phyloP scores from a whole-genome alignment of 768 basidiomycete species.

The Tricholoma sp. region DNA sequence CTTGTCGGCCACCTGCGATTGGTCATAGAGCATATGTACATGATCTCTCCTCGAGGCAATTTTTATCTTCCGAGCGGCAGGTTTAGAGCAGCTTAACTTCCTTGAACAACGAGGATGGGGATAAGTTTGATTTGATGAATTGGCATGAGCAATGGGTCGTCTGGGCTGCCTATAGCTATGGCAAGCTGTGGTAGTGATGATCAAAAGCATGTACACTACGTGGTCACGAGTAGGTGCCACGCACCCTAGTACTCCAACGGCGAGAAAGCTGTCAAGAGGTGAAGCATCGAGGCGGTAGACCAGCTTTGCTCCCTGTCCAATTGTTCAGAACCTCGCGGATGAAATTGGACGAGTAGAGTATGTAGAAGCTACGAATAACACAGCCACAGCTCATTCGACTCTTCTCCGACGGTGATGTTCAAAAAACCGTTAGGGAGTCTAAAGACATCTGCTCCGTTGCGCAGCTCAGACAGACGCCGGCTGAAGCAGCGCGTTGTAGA shows the following conservation, averaged over 20 bases:
- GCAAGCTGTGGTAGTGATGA: too few species aligned
- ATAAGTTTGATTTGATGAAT: slow-evolving; percentile 10
- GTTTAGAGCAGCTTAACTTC: too few species aligned
- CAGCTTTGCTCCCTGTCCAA: slow-evolving; percentile 32
- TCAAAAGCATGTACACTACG: too few species aligned
- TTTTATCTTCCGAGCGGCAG: slow-evolving; percentile 22
- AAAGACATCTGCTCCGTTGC: slow-evolving; percentile 73
- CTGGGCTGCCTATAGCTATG: too few species aligned
- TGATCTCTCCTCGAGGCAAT: slow-evolving; percentile 24
- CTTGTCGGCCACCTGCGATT: slow-evolving; percentile 17
- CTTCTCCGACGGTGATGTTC: slow-evolving; percentile 47
- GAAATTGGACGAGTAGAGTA: background rate
- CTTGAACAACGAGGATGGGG: background rate
- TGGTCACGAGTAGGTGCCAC: too few species aligned
- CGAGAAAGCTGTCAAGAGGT: slow-evolving; percentile 32
- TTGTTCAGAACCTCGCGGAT: slow-evolving; percentile 26
- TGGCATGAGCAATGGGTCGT: slow-evolving; percentile 34
- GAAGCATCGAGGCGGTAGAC: slow-evolving; percentile 35
- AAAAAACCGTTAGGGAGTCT: slow-evolving; percentile 66
- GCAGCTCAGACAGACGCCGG: slow-evolving; percentile 70
- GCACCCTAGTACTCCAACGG: too few species aligned
- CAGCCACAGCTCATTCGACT: background rate
- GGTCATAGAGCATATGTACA: slow-evolving; percentile 20
- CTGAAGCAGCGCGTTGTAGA: slow-evolving; percentile 55
- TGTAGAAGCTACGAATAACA: slow-evolving; percentile 14